A percentile compares a stretch with the other conserved stretches of the same genome.
phyloP scores from a whole-genome alignment of 177 flowering plant species.

The Vitis hybrid region DNA sequence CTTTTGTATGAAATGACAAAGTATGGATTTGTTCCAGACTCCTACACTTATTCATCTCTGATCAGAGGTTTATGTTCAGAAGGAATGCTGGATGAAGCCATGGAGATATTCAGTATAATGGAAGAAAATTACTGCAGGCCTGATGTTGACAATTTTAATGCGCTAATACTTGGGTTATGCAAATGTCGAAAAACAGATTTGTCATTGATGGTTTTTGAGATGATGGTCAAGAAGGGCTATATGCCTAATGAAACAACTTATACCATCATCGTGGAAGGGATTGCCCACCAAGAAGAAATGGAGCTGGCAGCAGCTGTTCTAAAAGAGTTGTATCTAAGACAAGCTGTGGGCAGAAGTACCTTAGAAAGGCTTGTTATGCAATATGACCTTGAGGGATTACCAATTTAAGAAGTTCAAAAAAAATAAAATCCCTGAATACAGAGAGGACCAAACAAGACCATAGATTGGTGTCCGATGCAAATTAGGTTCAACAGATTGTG shows the following conservation, averaged over 20 bases:
- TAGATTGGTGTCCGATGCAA: too few species aligned
- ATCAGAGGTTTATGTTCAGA: conserved; percentile 81
- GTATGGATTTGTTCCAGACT: conserved; percentile 67
- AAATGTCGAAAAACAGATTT: conserved; percentile 59
- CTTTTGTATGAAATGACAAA: conserved; percentile 74
- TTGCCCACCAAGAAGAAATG: conserved; percentile 62
- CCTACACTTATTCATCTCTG: conserved; percentile 69
- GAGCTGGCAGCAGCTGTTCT: conserved; percentile 62
- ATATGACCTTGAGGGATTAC: conserved; percentile 49
- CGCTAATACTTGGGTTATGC: conserved; percentile 78
- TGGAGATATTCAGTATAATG: conserved; percentile 54
- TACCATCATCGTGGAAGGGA: conserved; percentile 78
- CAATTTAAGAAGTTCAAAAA: background rate
- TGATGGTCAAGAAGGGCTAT: conserved; percentile 63
- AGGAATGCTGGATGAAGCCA: conserved; percentile 74
- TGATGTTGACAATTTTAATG: conserved; percentile 62
- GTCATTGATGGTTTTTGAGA: conserved; percentile 51
- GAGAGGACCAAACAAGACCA: background rate
- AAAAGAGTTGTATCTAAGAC: conserved; percentile 49
- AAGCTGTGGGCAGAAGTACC: conserved; percentile 46
- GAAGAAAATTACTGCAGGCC: conserved; percentile 57
- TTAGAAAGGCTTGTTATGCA: conserved; percentile 82
- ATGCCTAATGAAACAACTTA: conserved; percentile 81
- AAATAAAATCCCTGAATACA: background rate
- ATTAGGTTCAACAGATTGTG: too few species aligned